phyloP scores from a whole-genome alignment of 805 yeast species.

The Hanseniaspora valbyensis region DNA sequence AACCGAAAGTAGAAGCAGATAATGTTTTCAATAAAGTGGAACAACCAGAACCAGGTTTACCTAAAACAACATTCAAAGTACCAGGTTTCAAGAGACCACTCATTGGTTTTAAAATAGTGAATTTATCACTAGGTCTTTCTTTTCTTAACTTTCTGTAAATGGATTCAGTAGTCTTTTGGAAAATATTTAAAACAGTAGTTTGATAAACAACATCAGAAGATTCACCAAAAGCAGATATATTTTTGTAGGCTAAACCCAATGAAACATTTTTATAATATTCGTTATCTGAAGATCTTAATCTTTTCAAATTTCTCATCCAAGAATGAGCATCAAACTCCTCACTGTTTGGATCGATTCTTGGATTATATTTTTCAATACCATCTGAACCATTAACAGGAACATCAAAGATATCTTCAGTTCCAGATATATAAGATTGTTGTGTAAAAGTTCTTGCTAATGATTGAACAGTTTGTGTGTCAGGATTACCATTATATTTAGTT shows the following conservation, averaged over 20 bases:
- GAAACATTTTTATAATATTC: constrained; percentile 53
- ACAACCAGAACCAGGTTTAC: constrained; percentile 74
- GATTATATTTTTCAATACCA: constrained; percentile 23
- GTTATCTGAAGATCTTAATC: constrained; percentile 41
- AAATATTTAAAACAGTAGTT: constrained; percentile 41
- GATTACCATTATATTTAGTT: not conserved
- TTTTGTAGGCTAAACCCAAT: constrained; percentile 49
- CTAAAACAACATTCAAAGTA: constrained; percentile 56
- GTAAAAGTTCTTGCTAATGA: constrained; percentile 12
- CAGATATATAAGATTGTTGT: constrained; percentile 2
- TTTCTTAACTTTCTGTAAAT: constrained; percentile 22
- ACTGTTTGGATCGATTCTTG: constrained; percentile 47
- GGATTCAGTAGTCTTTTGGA: constrained; percentile 25
- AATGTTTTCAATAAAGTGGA: constrained; percentile 54
- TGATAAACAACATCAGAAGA: constrained; percentile 62
- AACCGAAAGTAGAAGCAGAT: constrained; percentile 50
- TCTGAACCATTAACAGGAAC: constrained; percentile 11
- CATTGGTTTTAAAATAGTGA: constrained; percentile 53
- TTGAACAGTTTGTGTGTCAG: constrained; percentile 7
- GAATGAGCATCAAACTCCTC: constrained; percentile 49
- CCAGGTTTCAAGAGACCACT: constrained; percentile 54
- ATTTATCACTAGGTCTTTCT: constrained; percentile 26
- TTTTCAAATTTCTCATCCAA: constrained; percentile 58
- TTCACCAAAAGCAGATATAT: constrained; percentile 51
- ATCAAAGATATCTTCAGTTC: not conserved